phyloP scores from a whole-genome alignment of 495 filamentous ascomycete species.

The Xylaria bambusicola region DNA sequence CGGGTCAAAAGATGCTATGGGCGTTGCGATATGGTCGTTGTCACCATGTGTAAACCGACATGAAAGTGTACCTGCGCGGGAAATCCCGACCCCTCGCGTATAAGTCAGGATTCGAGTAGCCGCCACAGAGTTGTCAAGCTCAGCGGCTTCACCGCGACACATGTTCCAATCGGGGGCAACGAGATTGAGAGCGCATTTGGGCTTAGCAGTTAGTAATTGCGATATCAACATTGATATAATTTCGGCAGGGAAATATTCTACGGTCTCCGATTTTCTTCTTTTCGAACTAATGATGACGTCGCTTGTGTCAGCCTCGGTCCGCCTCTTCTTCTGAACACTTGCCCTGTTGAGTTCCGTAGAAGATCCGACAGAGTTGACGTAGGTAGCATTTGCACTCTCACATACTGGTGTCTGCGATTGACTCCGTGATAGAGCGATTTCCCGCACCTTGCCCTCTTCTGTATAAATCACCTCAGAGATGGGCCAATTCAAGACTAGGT shows the following conservation, averaged over 20 bases:
- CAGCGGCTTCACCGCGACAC: conserved; percentile 12
- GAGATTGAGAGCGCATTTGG: conserved; percentile 23
- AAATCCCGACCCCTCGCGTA: not conserved
- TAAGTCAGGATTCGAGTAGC: conserved; percentile 24
- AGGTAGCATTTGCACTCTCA: too few relatives aligned
- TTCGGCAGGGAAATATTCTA: conserved; percentile 14
- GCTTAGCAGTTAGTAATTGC: not conserved
- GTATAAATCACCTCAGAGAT: too few relatives aligned
- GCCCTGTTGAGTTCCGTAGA: not conserved
- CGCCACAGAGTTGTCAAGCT: not conserved
- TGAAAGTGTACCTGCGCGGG: conserved; percentile 8
- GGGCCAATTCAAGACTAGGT: too few relatives aligned
- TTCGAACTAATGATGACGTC: not conserved
- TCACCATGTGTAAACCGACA: conserved; percentile 10
- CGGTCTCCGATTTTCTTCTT: not conserved
- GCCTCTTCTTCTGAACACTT: too few relatives aligned
- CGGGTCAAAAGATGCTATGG: conserved; percentile 12
- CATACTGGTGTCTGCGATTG: too few relatives aligned
- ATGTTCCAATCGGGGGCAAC: conserved; percentile 28
- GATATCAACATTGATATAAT: conserved; percentile 19
- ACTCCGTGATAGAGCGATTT: too few relatives aligned
- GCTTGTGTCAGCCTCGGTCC: too few relatives aligned
- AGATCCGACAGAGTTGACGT: too few relatives aligned
- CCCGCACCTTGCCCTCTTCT: too few relatives aligned
- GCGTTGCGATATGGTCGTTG: conserved; percentile 21